These are phyloP conservation scores for Escovopsis sp. DNA, from an alignment of 2,329 filamentous ascomycete genomes.

Conservation along the genomic window DNA sequence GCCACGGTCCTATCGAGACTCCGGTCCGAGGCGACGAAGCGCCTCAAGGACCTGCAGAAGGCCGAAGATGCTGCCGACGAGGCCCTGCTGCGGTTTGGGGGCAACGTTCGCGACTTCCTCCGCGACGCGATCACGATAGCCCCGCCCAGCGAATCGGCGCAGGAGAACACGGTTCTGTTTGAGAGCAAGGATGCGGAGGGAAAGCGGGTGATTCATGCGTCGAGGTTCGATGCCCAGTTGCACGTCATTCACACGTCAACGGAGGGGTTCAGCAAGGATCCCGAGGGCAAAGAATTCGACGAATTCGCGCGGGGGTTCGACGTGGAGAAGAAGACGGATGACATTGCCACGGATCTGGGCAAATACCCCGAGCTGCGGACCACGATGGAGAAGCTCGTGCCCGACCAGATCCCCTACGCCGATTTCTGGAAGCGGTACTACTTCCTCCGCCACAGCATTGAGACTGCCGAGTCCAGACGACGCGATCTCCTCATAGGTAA, in stretches of 20 bases:
- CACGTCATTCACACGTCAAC: slow-evolving; percentile 83
- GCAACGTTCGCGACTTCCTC: slow-evolving; percentile 78
- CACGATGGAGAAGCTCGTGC: slow-evolving; percentile 95
- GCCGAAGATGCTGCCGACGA: slow-evolving; percentile 96
- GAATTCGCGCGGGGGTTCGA: slow-evolving; percentile 63
- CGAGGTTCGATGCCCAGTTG: slow-evolving; percentile 85
- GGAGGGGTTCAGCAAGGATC: slow-evolving; percentile 73
- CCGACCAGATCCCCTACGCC: slow-evolving; percentile 74
- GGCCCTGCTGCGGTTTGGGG: slow-evolving; percentile 79
- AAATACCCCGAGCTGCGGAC: slow-evolving; percentile 72
- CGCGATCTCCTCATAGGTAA: slow-evolving; percentile 83
- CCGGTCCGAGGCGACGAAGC: slow-evolving; percentile 61
- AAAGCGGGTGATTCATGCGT: slow-evolving; percentile 88
- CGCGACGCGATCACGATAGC: slow-evolving; percentile 81
- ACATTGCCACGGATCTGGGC: slow-evolving; percentile 68
- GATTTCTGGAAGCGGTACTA: slow-evolving; percentile 95
- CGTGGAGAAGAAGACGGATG: slow-evolving; percentile 68
- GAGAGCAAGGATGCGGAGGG: slow-evolving; percentile 85
- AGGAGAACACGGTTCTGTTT: slow-evolving; percentile 59
- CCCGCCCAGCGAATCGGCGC: slow-evolving; percentile 45
- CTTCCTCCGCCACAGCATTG: slow-evolving; percentile 81
- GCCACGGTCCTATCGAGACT: slow-evolving; percentile 68
- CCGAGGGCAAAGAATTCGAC: slow-evolving; percentile 58
- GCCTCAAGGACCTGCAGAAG: slow-evolving; percentile 75
- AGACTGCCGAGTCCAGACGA: slow-evolving; percentile 79